These are phyloP conservation scores for Lecanicillium sp. DNA, from an alignment of 2,329 filamentous ascomycete species.

Conservation along the genomic window DNA sequence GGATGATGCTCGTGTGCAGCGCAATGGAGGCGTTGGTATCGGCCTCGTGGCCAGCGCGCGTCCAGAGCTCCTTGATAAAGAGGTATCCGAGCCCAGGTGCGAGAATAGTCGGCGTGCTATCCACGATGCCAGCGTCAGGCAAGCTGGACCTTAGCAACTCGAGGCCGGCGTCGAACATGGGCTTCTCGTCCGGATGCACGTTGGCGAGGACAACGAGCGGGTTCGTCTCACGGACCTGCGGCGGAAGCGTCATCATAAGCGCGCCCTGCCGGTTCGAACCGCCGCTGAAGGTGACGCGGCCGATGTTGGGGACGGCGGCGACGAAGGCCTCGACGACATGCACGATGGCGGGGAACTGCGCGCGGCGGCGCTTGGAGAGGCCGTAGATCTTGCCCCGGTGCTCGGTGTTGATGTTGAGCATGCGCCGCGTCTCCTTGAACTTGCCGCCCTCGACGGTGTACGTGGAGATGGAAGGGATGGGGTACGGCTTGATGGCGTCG, in stretches of 20 bases:
- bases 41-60: slow-evolving; percentile 40
- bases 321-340: slow-evolving; percentile 73
- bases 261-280: slow-evolving; percentile 83
- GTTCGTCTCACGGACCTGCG: slow-evolving; percentile 53
- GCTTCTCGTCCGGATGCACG: slow-evolving; percentile 21
- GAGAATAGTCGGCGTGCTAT: slow-evolving; percentile 35
- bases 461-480: slow-evolving; percentile 74
- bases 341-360: slow-evolving; percentile 78
- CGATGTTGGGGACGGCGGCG: slow-evolving; percentile 62
- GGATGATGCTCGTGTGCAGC: slow-evolving; percentile 65
- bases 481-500: slow-evolving; percentile 69
- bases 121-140: slow-evolving; percentile 32
- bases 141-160: slow-evolving; percentile 35
- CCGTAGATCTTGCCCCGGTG: slow-evolving; percentile 60
- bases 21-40: slow-evolving; percentile 59
- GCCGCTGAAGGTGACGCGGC: slow-evolving; percentile 74
- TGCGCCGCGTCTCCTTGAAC: slow-evolving; percentile 51
- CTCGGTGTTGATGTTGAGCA: slow-evolving; percentile 45
- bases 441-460: slow-evolving; percentile 59
- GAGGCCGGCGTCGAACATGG: slow-evolving; percentile 32
- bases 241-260: slow-evolving; percentile 64
- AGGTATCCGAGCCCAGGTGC: slow-evolving; percentile 36
- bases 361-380: slow-evolving; percentile 70
- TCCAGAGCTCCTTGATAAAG: slow-evolving; percentile 48
- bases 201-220: slow-evolving; percentile 47